Evolutionary conservation across 164 flowering plant genomes (phyloP), one percentile per base, ranked within the genome.

Genomic region (Magnolia officinalis): DNA sequence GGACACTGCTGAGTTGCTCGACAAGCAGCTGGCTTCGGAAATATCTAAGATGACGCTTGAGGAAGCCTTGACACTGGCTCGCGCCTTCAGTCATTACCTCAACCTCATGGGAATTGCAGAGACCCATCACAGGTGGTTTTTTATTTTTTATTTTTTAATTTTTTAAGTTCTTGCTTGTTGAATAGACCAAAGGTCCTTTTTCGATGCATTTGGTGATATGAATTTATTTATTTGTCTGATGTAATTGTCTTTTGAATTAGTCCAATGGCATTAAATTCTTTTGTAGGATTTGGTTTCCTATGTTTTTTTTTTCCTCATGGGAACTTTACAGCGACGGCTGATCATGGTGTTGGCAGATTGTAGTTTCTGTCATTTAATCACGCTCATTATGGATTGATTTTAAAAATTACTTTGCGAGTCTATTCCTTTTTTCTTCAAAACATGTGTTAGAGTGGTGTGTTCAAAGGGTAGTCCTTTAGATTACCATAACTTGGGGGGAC

Each of bases 81-180:
- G 97, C 58, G 90, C 95, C 21, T 92, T 90, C 79, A 95, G 97
- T 74, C 97, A 95, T 81, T 87, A 85, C 77, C 94, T 95, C 70
- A 92, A 80, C 77, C 82, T 95, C 76, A 90, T 90, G 90, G 90
- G 92, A 31, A 92, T 92, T 77, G 98, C 98, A 1, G 98, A 95
- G 81, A 92, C 95, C 21, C 94, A 92, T 80, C 97, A 93, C 83
- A 86, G 97, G 97, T 95, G 78, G 51, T 74, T 51, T 82, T 55
- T 8, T 18, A 16, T 61, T 29, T 63, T 21, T 1, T 2, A 18
- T 58, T 26, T 26, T 26, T 26, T 26, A 1, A 26, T 26, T 26
- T 1, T 26, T 26, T 26, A 26, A 37, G 0, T 2, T 37, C 45
- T 37, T 37, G 4, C 6, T 37, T 37, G 45, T 37, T 37, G 6